A percentile compares a stretch with the other conserved stretches of the same genome.
phyloP scores from a whole-genome alignment of 257 asterid genomes.

The Ophiorrhiza pumila region DNA sequence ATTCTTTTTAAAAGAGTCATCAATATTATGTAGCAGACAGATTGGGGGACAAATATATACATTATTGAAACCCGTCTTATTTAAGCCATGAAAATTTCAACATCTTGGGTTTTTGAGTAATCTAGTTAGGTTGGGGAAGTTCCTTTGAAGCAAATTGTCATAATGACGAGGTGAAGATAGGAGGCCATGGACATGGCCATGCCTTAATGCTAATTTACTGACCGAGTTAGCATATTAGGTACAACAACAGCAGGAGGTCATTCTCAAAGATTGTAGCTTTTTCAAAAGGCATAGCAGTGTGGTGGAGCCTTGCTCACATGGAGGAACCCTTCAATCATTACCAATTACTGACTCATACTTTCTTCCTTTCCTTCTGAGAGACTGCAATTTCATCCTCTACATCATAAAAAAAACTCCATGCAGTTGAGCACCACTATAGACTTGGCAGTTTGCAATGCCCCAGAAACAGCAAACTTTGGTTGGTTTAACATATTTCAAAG shows the following conservation, averaged over 20 bases:
- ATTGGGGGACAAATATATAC: no score
- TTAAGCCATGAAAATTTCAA: not conserved
- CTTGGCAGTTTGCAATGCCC: not conserved
- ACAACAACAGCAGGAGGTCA: slow-evolving; percentile 23
- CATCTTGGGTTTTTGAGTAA: no score
- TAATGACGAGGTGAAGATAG: not conserved
- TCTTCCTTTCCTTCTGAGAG: slow-evolving; percentile 13
- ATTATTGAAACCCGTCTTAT: no score
- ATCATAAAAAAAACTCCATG: not conserved
- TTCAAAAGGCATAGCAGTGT: not conserved
- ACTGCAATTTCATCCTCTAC: slow-evolving; percentile 1
- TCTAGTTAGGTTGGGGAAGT: slow-evolving; percentile 7
- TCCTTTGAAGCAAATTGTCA: slow-evolving; percentile 5
- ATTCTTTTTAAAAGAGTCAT: no score
- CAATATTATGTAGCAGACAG: no score
- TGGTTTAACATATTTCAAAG: no score
- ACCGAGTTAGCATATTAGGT: slow-evolving; percentile 26
- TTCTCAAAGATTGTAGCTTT: slow-evolving; percentile 20
- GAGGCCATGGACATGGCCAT: not conserved
- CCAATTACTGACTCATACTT: slow-evolving; percentile 20
- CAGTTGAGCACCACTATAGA: not conserved
- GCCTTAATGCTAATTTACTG: slow-evolving; percentile 8
- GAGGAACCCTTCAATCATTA: slow-evolving; percentile 28
- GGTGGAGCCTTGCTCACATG: slow-evolving; percentile 50
- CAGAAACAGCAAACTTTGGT: no score